phyloP scores from a whole-genome alignment of 257 asterid genomes.

The Solanum peruvianum region DNA sequence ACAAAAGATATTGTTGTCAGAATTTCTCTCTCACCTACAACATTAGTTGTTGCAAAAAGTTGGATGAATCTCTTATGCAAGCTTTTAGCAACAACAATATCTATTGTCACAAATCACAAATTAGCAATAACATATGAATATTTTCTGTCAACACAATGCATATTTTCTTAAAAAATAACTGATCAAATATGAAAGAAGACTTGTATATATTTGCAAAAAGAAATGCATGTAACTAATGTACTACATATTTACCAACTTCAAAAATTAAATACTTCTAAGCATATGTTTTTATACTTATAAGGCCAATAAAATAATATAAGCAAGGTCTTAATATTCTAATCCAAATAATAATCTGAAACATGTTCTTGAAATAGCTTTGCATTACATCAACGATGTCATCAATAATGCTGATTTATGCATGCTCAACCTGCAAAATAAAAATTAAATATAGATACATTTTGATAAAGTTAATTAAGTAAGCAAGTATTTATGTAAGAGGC shows the following conservation, averaged over 20 bases:
- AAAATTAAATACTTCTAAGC: not conserved
- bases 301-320: not conserved
- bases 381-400: not conserved
- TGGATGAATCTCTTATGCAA: not conserved
- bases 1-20: not conserved
- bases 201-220: no score
- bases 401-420: not conserved
- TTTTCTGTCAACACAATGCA: not conserved
- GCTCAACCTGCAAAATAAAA: not conserved
- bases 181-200: not conserved
- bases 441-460: not conserved
- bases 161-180: not conserved
- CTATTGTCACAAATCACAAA: not conserved
- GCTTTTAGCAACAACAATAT: not conserved
- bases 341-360: not conserved
- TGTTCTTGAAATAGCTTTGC: not conserved
- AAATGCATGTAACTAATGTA: not conserved
- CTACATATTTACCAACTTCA: not conserved
- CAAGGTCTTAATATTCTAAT: not conserved
- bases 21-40: not conserved
- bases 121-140: not conserved
- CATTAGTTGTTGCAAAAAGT: not conserved
- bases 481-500: not conserved
- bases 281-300: not conserved
- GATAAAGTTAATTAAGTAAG: not conserved